phyloP scores from a whole-genome alignment of 1,139 yeast genomes.

The Taphrina deformans region DNA sequence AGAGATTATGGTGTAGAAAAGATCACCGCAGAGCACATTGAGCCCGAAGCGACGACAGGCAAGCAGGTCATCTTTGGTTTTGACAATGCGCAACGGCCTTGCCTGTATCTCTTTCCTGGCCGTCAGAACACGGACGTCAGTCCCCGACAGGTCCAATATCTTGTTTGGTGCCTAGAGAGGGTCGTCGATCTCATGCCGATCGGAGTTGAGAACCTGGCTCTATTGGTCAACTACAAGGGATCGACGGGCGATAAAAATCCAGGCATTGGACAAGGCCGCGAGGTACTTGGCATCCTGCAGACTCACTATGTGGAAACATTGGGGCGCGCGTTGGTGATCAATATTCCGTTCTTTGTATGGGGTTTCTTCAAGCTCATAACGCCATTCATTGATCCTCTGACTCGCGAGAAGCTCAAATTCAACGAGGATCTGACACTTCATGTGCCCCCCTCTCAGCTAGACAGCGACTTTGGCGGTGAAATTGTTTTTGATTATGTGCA shows the following conservation, averaged over 20 bases:
- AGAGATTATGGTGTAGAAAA: conserved; percentile 80
- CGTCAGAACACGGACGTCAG: conserved; percentile 88
- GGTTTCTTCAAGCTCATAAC: conserved; percentile 83
- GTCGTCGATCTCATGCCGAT: conserved; percentile 92
- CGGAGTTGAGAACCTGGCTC: conserved; percentile 89
- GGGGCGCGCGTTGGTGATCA: conserved; percentile 85
- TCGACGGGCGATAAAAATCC: conserved; percentile 71
- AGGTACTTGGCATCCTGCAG: conserved; percentile 81
- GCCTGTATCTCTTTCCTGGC: conserved; percentile 84
- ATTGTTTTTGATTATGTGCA: conserved; percentile 82
- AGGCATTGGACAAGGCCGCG: conserved; percentile 74
- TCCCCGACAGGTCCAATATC: conserved; percentile 84
- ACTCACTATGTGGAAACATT: conserved; percentile 95
- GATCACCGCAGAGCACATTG: conserved; percentile 44
- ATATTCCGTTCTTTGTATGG: conserved; percentile 91
- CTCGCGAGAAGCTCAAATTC: conserved; percentile 85
- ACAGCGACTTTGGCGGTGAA: conserved; percentile 77
- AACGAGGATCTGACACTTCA: conserved; percentile 83
- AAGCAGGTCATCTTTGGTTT: conserved; percentile 85
- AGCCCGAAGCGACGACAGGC: conserved; percentile 63
- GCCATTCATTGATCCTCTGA: conserved; percentile 93
- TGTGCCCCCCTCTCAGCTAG: conserved; percentile 79
- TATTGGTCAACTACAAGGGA: conserved; percentile 84
- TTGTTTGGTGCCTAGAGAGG: conserved; percentile 86
- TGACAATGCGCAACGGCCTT: conserved; percentile 86